These are phyloP conservation scores for Penicillium nucicola DNA, from an alignment of 495 filamentous ascomycete genomes.

Conservation along the genomic window DNA sequence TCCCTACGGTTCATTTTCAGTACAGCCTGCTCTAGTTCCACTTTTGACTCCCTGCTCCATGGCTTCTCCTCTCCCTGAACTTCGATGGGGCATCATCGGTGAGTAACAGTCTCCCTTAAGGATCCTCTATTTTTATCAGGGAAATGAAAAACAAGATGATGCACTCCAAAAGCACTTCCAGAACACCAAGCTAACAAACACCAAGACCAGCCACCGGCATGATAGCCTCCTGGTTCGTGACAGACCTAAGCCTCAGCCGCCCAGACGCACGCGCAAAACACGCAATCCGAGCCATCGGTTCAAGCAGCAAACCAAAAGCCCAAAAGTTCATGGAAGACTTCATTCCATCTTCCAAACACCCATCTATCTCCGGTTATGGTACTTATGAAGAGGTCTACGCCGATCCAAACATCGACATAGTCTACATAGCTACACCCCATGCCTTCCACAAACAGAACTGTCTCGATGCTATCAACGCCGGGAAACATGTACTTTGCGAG, in stretches of 20 bases:
- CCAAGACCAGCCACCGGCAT: neutral
- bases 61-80: neutral
- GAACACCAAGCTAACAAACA: neutral
- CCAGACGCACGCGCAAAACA: neutral
- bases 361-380: neutral
- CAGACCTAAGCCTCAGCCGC: neutral
- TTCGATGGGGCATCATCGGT: constrained; percentile 2
- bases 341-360: neutral
- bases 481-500: constrained; percentile 41
- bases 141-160: no score
- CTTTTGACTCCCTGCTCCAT: no score
- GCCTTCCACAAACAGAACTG: constrained; percentile 11
- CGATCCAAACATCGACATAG: constrained; percentile 14
- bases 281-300: constrained; percentile 2
- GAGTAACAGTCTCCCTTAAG: no score
- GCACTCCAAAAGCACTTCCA: no score
- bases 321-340: constrained; percentile 1
- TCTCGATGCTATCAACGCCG: constrained; percentile 16
- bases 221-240: constrained; percentile 5
- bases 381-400: constrained; percentile 11
- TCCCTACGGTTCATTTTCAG: no score
- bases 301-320: neutral
- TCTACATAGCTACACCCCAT: constrained; percentile 16
- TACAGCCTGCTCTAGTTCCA: neutral
- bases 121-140: no score